Conservation (phyloP, 371 early-diverging fungal genomes). For the Mucor sp. region DNA sequence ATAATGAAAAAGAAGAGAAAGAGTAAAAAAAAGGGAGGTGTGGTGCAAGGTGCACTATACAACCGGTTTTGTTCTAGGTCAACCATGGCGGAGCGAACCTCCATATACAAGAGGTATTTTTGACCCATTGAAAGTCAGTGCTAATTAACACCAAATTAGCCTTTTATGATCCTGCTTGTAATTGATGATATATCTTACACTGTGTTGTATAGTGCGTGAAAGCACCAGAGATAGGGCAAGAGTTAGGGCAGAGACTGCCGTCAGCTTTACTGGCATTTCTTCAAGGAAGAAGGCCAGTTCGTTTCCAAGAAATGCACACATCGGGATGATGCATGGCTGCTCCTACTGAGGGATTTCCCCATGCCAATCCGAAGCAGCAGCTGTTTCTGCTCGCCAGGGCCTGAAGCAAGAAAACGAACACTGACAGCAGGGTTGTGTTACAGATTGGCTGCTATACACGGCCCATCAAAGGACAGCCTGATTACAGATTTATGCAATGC, state of each 20-base stretch:
- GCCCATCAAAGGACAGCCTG: neutral
- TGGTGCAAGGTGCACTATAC: neutral
- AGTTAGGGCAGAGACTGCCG: too few relatives aligned
- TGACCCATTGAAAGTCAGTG: neutral
- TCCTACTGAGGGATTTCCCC: too few relatives aligned
- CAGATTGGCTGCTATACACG: neutral
- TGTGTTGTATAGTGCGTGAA: too few relatives aligned
- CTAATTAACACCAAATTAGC: neutral
- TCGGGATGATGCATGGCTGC: too few relatives aligned
- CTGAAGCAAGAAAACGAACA: too few relatives aligned
- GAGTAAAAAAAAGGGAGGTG: neutral
- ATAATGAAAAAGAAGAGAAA: constrained; percentile 2
- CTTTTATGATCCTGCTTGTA: neutral
- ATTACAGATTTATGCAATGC: neutral
- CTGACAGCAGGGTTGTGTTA: neutral
- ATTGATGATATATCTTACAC: too few relatives aligned
- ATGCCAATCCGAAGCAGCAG: too few relatives aligned
- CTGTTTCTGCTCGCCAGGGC: too few relatives aligned
- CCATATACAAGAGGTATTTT: neutral
- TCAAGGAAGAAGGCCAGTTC: too few relatives aligned
- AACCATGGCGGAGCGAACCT: neutral
- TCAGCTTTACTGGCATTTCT: too few relatives aligned
- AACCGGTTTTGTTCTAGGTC: neutral
- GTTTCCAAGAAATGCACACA: too few relatives aligned
- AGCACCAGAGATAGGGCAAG: too few relatives aligned